Evolutionary conservation across 768 basidiomycete genomes (phyloP), one percentile per base, ranked within the genome.

Genomic region (button mushroom (Agaricus bisporus)): DNA sequence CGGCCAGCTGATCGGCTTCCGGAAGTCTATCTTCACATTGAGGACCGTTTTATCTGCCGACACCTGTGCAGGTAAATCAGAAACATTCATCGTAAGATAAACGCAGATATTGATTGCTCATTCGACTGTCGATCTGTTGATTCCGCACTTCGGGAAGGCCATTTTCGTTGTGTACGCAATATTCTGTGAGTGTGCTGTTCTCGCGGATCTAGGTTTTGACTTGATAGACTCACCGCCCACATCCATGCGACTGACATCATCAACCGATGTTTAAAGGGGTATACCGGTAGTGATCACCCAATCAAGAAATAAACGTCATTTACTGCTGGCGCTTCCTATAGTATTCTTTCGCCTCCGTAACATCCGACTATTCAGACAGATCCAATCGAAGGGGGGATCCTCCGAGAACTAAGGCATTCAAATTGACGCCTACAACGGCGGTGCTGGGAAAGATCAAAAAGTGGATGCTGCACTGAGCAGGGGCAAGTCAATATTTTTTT

Each of bases 1-100:
- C 35, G 38, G 20, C 52, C 46, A 54, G 52, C 46, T 48, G 39
- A 54, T 54, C 47, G 43, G 48, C 52, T 47, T 53, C 44, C 45
- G 38, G 52, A 53, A 47, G 51, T 44, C 29, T 35, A 22, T n/a
- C 45, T 39, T 32, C 20, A 20, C 49, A 18, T 47, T 41, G 25
- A 20, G 20, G 43, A 22, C 20, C 20, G 49, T 41, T 38, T 25
- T 36, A 49, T 44, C 51, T 43, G 51, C 42, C 51, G 51, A 38
- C 29, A 22, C 36, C 44, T 15, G 28, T 46, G 38, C 51, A 53
- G 35, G 37, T 26, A 46, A 53, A 54, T 48, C 46, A 48, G 29
- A 48, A 54, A 54, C 39, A 8, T 41, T 46, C 38, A 41, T 22
- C 15, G n/a, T 47, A 48, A 39, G 44, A 46, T 14, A 22, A 38